Base-by-base conservation (phyloP, 352 stramenopile genomes). In the Pythium biforme region DNA sequence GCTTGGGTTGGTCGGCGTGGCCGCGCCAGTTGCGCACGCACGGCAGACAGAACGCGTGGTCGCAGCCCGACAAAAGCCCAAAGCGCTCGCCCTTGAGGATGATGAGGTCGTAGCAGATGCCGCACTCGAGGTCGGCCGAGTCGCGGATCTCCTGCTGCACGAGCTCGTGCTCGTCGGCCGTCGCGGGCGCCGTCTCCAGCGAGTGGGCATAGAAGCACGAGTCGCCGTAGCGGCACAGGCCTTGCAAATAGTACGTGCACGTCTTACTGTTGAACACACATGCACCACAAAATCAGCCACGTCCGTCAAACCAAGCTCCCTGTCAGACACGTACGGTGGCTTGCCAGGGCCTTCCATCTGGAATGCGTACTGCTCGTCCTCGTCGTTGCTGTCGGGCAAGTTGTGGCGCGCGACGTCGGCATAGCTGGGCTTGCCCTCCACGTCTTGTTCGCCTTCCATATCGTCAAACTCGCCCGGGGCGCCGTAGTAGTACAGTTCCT, bases 71-170 rank as follows among this genome's bases (percentile, higher is more conserved):
- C 0, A 96, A 68, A 53, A 96, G 54, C 1, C 87, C 87, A 62
- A 96, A 96, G 40, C 85, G 85, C 64, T 94, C 85, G 39, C 75
- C 75, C 59, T 90, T 89, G 29, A 62, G 55, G 56, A 93, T 64
- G 40, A 94, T 74, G 64, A 82, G 79, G 55, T 96, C 87, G 61
- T 88, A 90, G 73, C 87, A 96, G 63, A 96, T 92, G 55, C 84
- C 87, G 60, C 87, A 96, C 70, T 94, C 87, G 25, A 93, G 66
- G 0, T 88, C 81, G 41, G 77, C 59, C 7, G 84, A 93, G 9
- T 79, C 70, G 26, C 77, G 60, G 23, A 91, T 69, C 70, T 94
- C 84, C 60, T 86, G 68, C n/a, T 77, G 69, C 57, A 83, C 81
- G 1, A 74, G 66, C 23, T 76, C 66, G 59, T 79, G 79, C 50